Conservation (phyloP, 495 filamentous ascomycete genomes). For the Penicillium macrosclerotiorum region DNA sequence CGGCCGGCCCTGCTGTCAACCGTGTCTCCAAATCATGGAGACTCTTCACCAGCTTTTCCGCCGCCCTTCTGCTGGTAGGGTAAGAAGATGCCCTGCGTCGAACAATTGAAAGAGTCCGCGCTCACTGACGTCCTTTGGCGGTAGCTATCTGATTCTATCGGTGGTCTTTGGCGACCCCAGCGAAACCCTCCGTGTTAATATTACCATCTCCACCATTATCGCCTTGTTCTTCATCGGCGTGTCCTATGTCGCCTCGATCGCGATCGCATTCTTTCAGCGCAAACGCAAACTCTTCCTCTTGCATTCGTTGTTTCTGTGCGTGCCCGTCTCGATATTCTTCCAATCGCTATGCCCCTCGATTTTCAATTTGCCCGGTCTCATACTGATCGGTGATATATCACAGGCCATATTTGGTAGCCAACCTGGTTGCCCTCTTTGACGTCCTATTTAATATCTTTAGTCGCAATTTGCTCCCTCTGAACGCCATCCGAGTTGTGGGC, state of each 20-base stretch:
- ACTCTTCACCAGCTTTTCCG: conserved; percentile 12
- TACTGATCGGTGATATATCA: background rate
- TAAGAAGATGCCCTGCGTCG: conserved; percentile 8
- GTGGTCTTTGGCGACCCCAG: conserved; percentile 24
- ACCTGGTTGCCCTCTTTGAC: conserved; percentile 32
- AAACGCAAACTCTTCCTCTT: conserved; percentile 24
- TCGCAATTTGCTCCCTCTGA: conserved; percentile 26
- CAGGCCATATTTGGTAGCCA: conserved; percentile 31
- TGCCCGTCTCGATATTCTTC: no score
- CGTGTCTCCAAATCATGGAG: conserved; percentile 14
- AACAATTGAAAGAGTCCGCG: background rate
- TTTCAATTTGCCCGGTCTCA: background rate
- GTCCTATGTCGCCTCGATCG: conserved; percentile 23
- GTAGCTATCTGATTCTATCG: conserved; percentile 31
- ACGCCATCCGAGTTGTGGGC: conserved; percentile 17
- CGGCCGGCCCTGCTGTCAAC: background rate
- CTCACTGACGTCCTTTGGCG: background rate
- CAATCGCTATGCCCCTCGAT: conserved; percentile 7
- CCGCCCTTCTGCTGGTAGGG: conserved; percentile 27
- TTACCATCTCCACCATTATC: conserved; percentile 12
- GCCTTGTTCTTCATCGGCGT: conserved; percentile 27
- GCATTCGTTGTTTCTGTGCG: conserved; percentile 31
- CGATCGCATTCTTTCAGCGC: conserved; percentile 22
- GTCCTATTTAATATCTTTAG: conserved; percentile 31
- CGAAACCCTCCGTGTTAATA: conserved; percentile 10